Evolutionary conservation across 495 filamentous ascomycete genomes (phyloP), one percentile per base, ranked within the genome.

Genomic region (Penicillium taxi): DNA sequence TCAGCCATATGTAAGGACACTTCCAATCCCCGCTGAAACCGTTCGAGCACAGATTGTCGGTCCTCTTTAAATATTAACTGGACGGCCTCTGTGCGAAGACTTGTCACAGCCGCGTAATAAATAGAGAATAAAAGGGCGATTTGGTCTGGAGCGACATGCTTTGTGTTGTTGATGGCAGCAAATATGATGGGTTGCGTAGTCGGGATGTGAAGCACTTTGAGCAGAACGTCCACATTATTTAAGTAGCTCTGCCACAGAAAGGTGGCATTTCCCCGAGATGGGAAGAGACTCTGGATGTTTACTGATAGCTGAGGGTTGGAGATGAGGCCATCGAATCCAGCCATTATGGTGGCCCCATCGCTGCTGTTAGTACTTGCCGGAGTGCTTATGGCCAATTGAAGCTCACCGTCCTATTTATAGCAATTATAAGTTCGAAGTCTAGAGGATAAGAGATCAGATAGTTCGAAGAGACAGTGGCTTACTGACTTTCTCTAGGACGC

Each of bases 141-240:
- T 15, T 61, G 33, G 35, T 64, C 52, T 20, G 55, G 39, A n/a
- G 35, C 43, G 8, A 61, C 41, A 13, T 53, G 47, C 3, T 61
- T 53, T 9, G 61, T 43, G 19, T 58, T 40, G 24, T 51, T 58
- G n/a, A 64, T 55, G 2, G 68, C 66, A 26, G 53, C 52, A 36
- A 58, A 57, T 4, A 72, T 37, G 2, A 44, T 41, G 0, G 55
- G 41, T 34, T 58, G 46, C 2, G 47, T 55, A 7, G 59, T 51
- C 4, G 69, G 69, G n/a, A 61, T 40, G 44, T 72, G 69, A 27
- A 73, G 42, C 1, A 71, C 35, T 34, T 62, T 70, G 29, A 67
- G 26, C 0, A 70, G 33, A 4, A 66, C 59, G 43, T 70, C 59
- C 3, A 72, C 61, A 31, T 48, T 43, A 18, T 33, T 47, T 14